These are phyloP conservation scores for Endotrypanum monterogeii DNA, from an alignment of 208 protist species.

Conservation along the genomic window DNA sequence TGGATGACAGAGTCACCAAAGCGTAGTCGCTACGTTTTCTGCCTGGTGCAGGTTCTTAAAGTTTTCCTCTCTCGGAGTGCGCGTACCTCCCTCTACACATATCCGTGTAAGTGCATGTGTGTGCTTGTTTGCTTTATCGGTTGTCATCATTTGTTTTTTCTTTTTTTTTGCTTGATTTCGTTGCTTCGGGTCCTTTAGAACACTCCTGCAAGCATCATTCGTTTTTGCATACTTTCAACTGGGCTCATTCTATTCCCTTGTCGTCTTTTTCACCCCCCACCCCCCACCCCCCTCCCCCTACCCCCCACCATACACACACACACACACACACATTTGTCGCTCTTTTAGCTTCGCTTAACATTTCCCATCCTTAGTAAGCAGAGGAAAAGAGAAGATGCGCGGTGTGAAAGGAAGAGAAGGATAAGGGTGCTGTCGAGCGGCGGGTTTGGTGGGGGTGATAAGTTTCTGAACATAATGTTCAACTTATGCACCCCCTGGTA, in stretches of 20 bases:
- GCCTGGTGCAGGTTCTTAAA: neutral
- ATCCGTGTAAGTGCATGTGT: neutral
- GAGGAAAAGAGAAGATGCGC: neutral
- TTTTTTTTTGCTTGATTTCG: neutral
- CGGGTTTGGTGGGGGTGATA: neutral
- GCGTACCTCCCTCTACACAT: neutral
- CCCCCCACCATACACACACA: conserved; percentile 12
- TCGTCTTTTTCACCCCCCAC: neutral
- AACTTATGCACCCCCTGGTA: neutral
- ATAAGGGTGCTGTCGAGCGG: neutral
- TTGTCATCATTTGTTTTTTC: neutral
- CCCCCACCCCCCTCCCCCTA: neutral
- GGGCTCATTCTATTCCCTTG: no score
- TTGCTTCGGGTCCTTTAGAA: neutral
- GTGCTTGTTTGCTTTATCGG: neutral
- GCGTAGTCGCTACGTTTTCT: neutral
- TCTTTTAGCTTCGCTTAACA: conserved; percentile 4
- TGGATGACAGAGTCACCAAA: conserved; percentile 47
- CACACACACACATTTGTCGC: neutral
- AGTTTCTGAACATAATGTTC: neutral
- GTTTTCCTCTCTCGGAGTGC: neutral
- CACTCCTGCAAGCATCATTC: no score
- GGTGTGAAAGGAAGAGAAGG: neutral
- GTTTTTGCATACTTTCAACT: no score
- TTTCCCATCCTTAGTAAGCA: neutral